phyloP scores from a whole-genome alignment of 805 yeast species.

The Hanseniaspora taiwanica region DNA sequence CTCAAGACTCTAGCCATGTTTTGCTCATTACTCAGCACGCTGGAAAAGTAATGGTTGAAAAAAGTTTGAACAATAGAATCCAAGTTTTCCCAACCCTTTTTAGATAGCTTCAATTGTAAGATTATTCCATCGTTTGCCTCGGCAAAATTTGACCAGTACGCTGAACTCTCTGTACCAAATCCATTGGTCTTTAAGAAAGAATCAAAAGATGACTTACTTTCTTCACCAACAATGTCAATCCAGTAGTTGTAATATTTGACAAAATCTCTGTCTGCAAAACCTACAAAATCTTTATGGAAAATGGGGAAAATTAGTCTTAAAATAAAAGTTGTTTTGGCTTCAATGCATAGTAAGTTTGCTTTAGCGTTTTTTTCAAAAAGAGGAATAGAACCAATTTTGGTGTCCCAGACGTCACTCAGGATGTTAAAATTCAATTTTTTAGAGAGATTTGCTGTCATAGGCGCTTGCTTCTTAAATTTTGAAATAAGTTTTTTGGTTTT shows the following conservation, averaged over 20 bases:
- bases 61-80: slow-evolving; percentile 24
- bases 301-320: slow-evolving; percentile 36
- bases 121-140: slow-evolving; percentile 28
- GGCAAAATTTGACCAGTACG: slow-evolving; percentile 30
- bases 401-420: slow-evolving; percentile 9
- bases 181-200: slow-evolving; percentile 24
- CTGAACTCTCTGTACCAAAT: slow-evolving; percentile 27
- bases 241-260: slow-evolving; percentile 29
- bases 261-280: slow-evolving; percentile 14
- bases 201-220: slow-evolving; percentile 37
- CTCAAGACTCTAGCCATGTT: slow-evolving; percentile 30
- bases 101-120: slow-evolving; percentile 37
- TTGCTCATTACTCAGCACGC: slow-evolving; percentile 9
- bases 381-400: slow-evolving; percentile 9
- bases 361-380: slow-evolving; percentile 15
- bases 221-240: slow-evolving; percentile 54
- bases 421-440: slow-evolving; percentile 11
- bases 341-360: slow-evolving; percentile 26
- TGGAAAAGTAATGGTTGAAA: slow-evolving; percentile 13
- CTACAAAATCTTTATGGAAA: neutral
- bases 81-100: slow-evolving; percentile 30
- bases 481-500: neutral
- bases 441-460: neutral
- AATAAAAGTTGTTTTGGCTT: slow-evolving; percentile 23
- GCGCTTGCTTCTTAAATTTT: neutral